Evolutionary conservation across 1,284 basidiomycete genomes (phyloP).

Genomic region (Cutaneotrichosporon sp.): DNA sequence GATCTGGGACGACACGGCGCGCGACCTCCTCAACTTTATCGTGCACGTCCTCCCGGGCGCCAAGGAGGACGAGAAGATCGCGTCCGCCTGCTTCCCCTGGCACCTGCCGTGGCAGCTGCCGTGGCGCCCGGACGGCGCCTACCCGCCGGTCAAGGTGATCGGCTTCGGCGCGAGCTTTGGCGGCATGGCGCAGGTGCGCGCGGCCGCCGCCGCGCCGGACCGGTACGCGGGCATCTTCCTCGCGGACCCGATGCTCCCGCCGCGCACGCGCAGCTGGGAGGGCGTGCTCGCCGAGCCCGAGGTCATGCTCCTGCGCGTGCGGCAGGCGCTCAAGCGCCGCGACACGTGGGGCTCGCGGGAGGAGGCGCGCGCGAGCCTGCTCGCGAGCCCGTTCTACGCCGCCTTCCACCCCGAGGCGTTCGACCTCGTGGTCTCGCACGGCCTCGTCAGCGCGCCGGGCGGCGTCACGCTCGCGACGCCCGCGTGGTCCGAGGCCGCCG

Average conservation of each 20-base stretch:
- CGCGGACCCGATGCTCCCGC: constrained; percentile 59
- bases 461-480: constrained; percentile 39
- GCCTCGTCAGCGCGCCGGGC: constrained; percentile 54
- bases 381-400: constrained; percentile 9
- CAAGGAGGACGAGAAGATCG: not conserved
- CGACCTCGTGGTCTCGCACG: constrained; percentile 67
- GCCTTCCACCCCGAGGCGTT: constrained; percentile 12
- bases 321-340: constrained; percentile 18
- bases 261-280: constrained; percentile 2
- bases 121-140: constrained; percentile 15
- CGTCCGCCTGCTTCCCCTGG: not conserved
- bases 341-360: constrained; percentile 10
- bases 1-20: constrained; percentile 47
- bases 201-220: constrained; percentile 12
- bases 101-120: constrained; percentile 11
- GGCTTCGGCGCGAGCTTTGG: constrained; percentile 69
- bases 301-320: constrained; percentile 7
- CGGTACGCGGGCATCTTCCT: constrained; percentile 56
- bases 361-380: constrained; percentile 8
- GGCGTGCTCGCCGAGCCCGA: not conserved
- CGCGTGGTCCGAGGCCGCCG: constrained; percentile 36
- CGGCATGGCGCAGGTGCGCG: constrained; percentile 49
- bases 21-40: constrained; percentile 52
- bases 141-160: constrained; percentile 3
- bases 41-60: constrained; percentile 54